These are phyloP conservation scores for Puccinia triticina DNA, from an alignment of 1,284 basidiomycete species.

Conservation along the genomic window DNA sequence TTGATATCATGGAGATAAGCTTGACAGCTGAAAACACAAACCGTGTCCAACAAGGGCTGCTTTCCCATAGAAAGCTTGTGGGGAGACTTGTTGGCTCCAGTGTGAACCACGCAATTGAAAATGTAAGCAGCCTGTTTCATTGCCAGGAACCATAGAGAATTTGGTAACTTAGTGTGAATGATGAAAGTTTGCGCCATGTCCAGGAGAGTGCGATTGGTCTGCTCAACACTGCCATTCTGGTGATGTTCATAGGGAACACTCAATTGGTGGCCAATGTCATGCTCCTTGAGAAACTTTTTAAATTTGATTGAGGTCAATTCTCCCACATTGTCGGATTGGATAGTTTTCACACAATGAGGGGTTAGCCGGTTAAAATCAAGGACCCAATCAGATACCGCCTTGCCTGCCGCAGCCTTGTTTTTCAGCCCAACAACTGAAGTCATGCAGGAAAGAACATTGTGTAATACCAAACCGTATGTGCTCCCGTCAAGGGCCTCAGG, in stretches of 20 bases:
- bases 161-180: too few relatives aligned
- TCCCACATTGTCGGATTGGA: too few relatives aligned
- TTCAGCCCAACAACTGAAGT: background rate
- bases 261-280: background rate
- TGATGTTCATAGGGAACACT: slow-evolving; percentile 19
- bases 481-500: too few relatives aligned
- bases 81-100: background rate
- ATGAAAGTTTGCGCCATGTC: background rate
- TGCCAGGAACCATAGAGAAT: background rate
- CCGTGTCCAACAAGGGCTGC: background rate
- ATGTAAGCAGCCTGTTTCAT: background rate
- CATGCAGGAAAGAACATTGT: background rate
- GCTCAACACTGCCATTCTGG: slow-evolving; percentile 10
- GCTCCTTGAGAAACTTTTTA: background rate
- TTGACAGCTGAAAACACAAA: background rate
- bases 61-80: too few relatives aligned
- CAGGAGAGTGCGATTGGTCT: background rate
- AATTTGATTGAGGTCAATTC: background rate
- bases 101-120: background rate
- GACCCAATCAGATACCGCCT: background rate
- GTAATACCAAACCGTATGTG: background rate
- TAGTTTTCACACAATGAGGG: background rate
- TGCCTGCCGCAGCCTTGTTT: background rate
- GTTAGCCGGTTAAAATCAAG: background rate
- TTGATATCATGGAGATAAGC: too few relatives aligned